Evolutionary conservation across 208 protist species (phyloP), one percentile per base, ranked within the genome.

Genomic region (Crithidia sp.): DNA sequence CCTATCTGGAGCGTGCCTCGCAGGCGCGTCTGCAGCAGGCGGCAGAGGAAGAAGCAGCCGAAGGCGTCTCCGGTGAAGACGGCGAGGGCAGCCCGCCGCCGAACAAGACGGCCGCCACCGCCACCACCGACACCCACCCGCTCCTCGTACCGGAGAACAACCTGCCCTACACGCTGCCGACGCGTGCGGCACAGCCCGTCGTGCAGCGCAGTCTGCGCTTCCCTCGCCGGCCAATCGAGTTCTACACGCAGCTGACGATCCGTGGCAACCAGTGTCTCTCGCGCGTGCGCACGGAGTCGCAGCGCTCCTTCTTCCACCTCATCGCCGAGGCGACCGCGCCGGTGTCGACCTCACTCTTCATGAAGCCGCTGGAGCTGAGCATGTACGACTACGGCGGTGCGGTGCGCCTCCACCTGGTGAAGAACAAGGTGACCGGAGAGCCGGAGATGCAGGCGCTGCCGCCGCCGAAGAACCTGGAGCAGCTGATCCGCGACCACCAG

Each of bases 361-460:
- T 85, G 79, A 67, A 74, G 49, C 83, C 83, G 37, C 61, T 88
- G 28, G 77, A 81, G 40, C 47, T 74, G 39, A 47, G 55, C 69
- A 62, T 56, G 16, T 88, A 82, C 76, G 83, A 88, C 76, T 88
- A 85, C 70, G 83, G 83, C 39, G 83, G 83, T 28, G 77, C 83
- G 3, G 61, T 82, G 16, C 59, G 74, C 7, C 49, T 88, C 53
- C 74, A 85, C 49, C 59, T 77, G 58, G 7, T 87, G 57, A 62
- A 55, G 59, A 67, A 79, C 44, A 61, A 41, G 3, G 40, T 43
- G 9, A 77, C 74, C n/a, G 71, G 61, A 3, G 52, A 71, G 4
- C 73, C 79, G 45, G 74, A 80, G 52, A n/a, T 56, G 8, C 83
- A 84, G 56, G 75, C 81, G 37, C 53, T 87, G 56, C 72, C 79